Conservation (phyloP, 768 basidiomycete genomes). For the Pleurotus tuber-regium region DNA sequence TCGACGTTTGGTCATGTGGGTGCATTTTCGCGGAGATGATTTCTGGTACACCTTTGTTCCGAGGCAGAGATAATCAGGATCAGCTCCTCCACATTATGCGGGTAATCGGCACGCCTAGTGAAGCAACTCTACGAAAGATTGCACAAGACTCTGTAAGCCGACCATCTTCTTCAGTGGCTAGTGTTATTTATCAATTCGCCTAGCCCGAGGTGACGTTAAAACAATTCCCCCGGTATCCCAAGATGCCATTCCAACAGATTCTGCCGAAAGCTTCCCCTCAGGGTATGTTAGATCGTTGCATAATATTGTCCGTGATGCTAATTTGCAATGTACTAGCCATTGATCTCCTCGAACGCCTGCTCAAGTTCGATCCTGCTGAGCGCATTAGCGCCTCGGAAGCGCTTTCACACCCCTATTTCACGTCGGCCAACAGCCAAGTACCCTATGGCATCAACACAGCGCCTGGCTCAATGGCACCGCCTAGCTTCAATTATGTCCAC, state of each 20-base stretch:
- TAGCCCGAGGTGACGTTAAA: constrained; percentile 84
- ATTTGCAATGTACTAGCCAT: constrained; percentile 55
- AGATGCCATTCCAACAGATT: constrained; percentile 76
- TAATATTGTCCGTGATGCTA: constrained; percentile 2
- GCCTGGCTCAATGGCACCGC: constrained; percentile 64
- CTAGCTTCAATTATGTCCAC: constrained; percentile 66
- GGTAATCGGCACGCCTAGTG: constrained; percentile 93
- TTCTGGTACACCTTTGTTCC: constrained; percentile 92
- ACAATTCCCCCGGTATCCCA: constrained; percentile 84
- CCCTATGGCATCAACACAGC: constrained; percentile 41
- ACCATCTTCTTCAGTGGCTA: background rate
- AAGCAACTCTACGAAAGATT: constrained; percentile 85
- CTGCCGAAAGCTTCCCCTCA: constrained; percentile 84
- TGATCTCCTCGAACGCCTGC: constrained; percentile 89
- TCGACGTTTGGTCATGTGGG: constrained; percentile 98
- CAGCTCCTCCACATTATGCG: constrained; percentile 98
- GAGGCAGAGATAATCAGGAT: constrained; percentile 96
- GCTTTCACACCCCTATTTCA: constrained; percentile 90
- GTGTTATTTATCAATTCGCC: constrained; percentile 9
- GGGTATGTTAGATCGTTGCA: constrained; percentile 40
- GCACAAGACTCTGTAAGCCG: constrained; percentile 80
- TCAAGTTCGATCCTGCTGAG: constrained; percentile 94
- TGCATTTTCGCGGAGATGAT: constrained; percentile 99
- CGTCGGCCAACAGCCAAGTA: constrained; percentile 43
- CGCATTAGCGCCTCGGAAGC: constrained; percentile 91